Conservation (phyloP, 441 rosid species). For the Flueggea neowawraea region DNA sequence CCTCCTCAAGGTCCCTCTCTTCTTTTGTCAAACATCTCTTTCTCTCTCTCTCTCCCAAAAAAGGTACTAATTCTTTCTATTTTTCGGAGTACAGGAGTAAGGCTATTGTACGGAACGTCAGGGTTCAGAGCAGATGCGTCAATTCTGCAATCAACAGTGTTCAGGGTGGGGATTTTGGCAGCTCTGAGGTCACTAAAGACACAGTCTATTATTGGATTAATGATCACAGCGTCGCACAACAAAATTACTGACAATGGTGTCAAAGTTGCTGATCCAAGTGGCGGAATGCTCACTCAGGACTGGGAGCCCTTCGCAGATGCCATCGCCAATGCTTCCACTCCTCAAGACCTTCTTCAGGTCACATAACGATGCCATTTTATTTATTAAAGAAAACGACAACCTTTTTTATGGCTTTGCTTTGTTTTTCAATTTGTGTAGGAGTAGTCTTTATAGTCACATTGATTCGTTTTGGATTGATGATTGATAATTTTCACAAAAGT, state of each 20-base stretch:
- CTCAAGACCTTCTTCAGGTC: slow-evolving; percentile 50
- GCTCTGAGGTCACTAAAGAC: slow-evolving; percentile 84
- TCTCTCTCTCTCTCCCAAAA: neutral
- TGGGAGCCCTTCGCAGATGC: slow-evolving; percentile 97
- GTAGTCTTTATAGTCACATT: too few species aligned
- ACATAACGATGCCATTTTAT: slow-evolving; percentile 1
- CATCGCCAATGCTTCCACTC: slow-evolving; percentile 63
- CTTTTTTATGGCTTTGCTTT: neutral
- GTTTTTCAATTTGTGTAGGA: too few species aligned
- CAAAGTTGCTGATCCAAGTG: slow-evolving; percentile 82
- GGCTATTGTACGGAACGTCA: slow-evolving; percentile 78
- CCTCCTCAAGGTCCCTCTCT: slow-evolving; percentile 39
- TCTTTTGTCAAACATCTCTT: neutral
- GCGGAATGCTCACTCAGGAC: slow-evolving; percentile 84
- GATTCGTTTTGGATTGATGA: too few species aligned
- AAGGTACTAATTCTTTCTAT: neutral
- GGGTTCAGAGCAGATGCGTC: slow-evolving; percentile 85
- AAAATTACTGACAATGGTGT: slow-evolving; percentile 75
- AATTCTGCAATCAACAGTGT: slow-evolving; percentile 66
- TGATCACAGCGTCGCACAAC: slow-evolving; percentile 98
- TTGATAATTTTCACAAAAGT: too few species aligned
- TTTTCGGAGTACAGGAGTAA: slow-evolving; percentile 32
- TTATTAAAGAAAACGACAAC: neutral
- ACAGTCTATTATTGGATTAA: slow-evolving; percentile 57
- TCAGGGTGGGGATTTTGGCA: slow-evolving; percentile 76